Evolutionary conservation across 495 filamentous ascomycete species (phyloP), one percentile per base, ranked within the genome.

Genomic region (Talaromyces adpressus): DNA sequence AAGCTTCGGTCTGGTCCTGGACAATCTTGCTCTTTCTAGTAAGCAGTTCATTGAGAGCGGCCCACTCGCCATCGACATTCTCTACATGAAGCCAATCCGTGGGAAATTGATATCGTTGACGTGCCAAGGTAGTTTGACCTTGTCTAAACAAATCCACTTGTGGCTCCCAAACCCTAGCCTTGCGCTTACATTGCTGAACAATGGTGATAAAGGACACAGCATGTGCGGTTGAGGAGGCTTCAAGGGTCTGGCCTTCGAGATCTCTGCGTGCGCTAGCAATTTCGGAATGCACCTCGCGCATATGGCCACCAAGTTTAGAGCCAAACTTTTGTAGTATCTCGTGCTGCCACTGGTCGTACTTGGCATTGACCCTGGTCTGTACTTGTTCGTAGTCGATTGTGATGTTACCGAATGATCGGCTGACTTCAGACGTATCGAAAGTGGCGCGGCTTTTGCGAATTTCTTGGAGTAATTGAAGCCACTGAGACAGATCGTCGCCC

Each of bases 271-370:
- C 91, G 75, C 90, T 89, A 69, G 94, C 91, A 64, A 97, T 86
- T 63, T 97, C 92, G 7, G 88, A 85, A 67, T 93, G 88, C 2
- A 96, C 86, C 68, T 98, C 93, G 61, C 89, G 81, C 87, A 97
- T 92, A 47, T 91, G 88, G 62, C 85, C 89, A n/a, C 92, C 92
- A 60, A 97, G 87, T 53, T 92, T 89, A 25, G 82, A 81, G 45
- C 92, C 95, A 74, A 99, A 99, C 70, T 95, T 95, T 39, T 88
- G 81, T 20, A 97, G 79, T 49, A 99, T 96, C 62, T 99, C 94
- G 66, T 97, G 92, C 70, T 99, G 94, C 94, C 94, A 99, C 74
- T 98, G 95, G 72, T 99, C 95, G 69, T 99, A 99, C 70, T 97
- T 98, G 62, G 91, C 90, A 71, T 97, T 97, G 72, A 99, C 93